Percentiles rank a stretch among this genome's conserved stretches.
These are phyloP conservation scores for Globisporangium irregulare DNA, from an alignment of 352 stramenopile species.

Conservation along the genomic window DNA sequence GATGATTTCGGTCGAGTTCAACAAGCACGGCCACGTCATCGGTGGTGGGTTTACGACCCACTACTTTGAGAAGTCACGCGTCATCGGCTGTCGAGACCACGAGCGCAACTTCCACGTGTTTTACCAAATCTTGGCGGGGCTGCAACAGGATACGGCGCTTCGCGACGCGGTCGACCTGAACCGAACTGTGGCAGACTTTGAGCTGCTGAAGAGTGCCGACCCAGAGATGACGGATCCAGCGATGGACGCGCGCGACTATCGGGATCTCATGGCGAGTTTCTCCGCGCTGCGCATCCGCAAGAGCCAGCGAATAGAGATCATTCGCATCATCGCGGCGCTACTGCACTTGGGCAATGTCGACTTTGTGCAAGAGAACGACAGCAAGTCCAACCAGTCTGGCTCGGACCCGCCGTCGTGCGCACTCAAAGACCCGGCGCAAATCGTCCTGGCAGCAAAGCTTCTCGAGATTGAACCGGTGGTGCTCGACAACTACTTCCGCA, in stretches of 20 bases:
- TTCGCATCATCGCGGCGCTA: constrained; percentile 70
- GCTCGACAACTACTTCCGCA: constrained; percentile 85
- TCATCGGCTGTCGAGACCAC: constrained; percentile 65
- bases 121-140: constrained; percentile 86
- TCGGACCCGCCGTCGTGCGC: constrained; percentile 46
- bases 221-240: constrained; percentile 38
- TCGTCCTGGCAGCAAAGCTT: constrained; percentile 63
- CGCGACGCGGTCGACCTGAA: constrained; percentile 70
- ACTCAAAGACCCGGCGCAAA: constrained; percentile 62
- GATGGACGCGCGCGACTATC: constrained; percentile 69
- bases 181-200: constrained; percentile 51
- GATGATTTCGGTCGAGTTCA: constrained; percentile 85
- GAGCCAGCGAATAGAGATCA: constrained; percentile 78
- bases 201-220: constrained; percentile 49
- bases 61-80: constrained; percentile 81
- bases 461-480: constrained; percentile 78
- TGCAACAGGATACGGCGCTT: constrained; percentile 67
- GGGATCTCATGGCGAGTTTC: constrained; percentile 79
- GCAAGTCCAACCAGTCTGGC: constrained; percentile 13
- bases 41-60: constrained; percentile 79
- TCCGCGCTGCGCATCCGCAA: constrained; percentile 76
- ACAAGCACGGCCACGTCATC: constrained; percentile 70
- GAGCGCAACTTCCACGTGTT: constrained; percentile 95
- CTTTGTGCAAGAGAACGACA: constrained; percentile 58
- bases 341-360: constrained; percentile 79